Conservation (phyloP, 495 filamentous ascomycete species). For the Ramalina peruviana region DNA sequence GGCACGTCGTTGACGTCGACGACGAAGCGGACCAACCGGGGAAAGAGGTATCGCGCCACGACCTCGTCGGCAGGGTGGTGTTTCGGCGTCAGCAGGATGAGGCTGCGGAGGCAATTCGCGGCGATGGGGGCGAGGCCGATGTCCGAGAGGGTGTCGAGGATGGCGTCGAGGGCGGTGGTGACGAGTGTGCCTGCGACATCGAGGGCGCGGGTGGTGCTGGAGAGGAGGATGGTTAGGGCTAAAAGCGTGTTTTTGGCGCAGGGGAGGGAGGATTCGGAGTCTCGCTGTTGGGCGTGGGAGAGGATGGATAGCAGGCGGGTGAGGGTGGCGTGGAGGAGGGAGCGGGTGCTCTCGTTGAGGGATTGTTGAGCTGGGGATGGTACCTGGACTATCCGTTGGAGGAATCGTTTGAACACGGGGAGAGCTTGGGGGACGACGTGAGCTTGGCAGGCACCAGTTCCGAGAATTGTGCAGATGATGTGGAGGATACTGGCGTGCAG, state of each 20-base stretch:
- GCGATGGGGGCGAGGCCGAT: slow-evolving; percentile 71
- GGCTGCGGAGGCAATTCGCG: slow-evolving; percentile 70
- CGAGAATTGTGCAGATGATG: slow-evolving; percentile 87
- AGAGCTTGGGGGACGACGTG: slow-evolving; percentile 81
- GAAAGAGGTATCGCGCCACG: slow-evolving; percentile 59
- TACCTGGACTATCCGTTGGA: slow-evolving; percentile 43
- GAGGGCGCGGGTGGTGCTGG: slow-evolving; percentile 57
- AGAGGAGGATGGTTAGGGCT: slow-evolving; percentile 77
- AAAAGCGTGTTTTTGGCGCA: slow-evolving; percentile 91
- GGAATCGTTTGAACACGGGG: slow-evolving; percentile 83
- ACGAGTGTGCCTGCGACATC: slow-evolving; percentile 49
- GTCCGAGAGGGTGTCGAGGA: slow-evolving; percentile 74
- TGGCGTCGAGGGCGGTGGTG: slow-evolving; percentile 51
- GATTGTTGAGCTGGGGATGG: slow-evolving; percentile 2
- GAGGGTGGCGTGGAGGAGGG: slow-evolving; percentile 51
- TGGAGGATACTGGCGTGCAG: slow-evolving; percentile 94
- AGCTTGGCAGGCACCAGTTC: slow-evolving; percentile 71
- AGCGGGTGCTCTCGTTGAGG: slow-evolving; percentile 23
- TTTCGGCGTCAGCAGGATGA: slow-evolving; percentile 53
- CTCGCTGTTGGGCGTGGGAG: slow-evolving; percentile 68
- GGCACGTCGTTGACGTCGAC: slow-evolving; percentile 29
- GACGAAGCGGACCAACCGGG: slow-evolving; percentile 62
- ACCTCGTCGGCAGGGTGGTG: slow-evolving; percentile 51
- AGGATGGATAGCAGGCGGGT: slow-evolving; percentile 69
- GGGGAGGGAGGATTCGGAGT: slow-evolving; percentile 61